phyloP scores from a whole-genome alignment of 352 stramenopile species.

The Hyaloperonospora arabidopsidis region DNA sequence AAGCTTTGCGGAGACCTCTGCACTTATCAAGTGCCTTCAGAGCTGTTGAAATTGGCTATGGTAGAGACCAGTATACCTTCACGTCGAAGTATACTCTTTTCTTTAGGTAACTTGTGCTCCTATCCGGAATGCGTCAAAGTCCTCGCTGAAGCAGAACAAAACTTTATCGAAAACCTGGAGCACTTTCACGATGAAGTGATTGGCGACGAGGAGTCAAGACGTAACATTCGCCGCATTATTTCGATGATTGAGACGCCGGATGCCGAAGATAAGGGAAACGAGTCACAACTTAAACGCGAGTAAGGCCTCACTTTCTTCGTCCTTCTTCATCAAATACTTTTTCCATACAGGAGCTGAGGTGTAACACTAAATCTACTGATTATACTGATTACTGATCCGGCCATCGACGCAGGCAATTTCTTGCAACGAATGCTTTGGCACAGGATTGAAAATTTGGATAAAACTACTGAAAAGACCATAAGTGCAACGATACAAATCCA shows the following conservation, averaged over 20 bases:
- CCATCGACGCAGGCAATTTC: too few relatives aligned
- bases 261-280: too few relatives aligned
- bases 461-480: too few relatives aligned
- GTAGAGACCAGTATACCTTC: constrained; percentile 53
- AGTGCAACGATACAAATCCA: too few relatives aligned
- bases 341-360: too few relatives aligned
- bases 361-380: too few relatives aligned
- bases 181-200: constrained; percentile 51
- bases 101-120: constrained; percentile 84
- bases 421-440: too few relatives aligned
- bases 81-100: constrained; percentile 86
- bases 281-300: too few relatives aligned
- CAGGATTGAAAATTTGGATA: too few relatives aligned
- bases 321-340: too few relatives aligned
- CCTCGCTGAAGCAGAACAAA: constrained; percentile 30
- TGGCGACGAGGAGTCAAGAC: constrained; percentile 55
- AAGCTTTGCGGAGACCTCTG: constrained; percentile 66
- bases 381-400: too few relatives aligned
- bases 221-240: constrained; percentile 64
- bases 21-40: constrained; percentile 40
- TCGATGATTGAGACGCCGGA: constrained; percentile 38
- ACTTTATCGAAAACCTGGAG: constrained; percentile 42
- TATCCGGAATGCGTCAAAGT: constrained; percentile 66
- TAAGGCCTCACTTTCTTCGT: too few relatives aligned
- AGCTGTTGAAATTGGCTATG: constrained; percentile 64